Conservation (phyloP, 495 filamentous ascomycete species). For the Trichoderma virens region DNA sequence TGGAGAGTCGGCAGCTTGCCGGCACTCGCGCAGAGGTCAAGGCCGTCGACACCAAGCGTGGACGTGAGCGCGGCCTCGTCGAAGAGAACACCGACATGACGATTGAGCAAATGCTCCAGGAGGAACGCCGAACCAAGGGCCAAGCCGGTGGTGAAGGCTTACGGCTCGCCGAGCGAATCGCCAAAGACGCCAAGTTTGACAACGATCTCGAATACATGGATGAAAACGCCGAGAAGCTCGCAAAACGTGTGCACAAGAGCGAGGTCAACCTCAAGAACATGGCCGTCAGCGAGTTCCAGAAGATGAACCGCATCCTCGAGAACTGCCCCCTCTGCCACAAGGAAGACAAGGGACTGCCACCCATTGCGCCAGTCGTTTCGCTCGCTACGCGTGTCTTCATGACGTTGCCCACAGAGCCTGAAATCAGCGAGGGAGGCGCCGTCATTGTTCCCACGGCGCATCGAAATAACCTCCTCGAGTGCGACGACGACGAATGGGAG, state of each 20-base stretch:
- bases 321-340: slow-evolving; percentile 88
- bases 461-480: slow-evolving; percentile 83
- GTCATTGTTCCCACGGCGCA: slow-evolving; percentile 88
- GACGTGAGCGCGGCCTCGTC: slow-evolving; percentile 69
- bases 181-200: slow-evolving; percentile 86
- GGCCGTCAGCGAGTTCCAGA: slow-evolving; percentile 82
- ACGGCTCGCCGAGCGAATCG: slow-evolving; percentile 81
- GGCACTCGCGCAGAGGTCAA: slow-evolving; percentile 71
- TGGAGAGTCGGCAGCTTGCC: slow-evolving; percentile 83
- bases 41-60: slow-evolving; percentile 64
- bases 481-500: slow-evolving; percentile 99
- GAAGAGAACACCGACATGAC: slow-evolving; percentile 93
- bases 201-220: slow-evolving; percentile 96
- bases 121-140: slow-evolving; percentile 76
- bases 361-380: slow-evolving; percentile 83
- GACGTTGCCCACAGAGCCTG: slow-evolving; percentile 83
- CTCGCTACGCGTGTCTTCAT: slow-evolving; percentile 82
- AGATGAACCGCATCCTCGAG: slow-evolving; percentile 81
- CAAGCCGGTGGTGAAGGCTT: slow-evolving; percentile 74
- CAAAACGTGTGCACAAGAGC: slow-evolving; percentile 80
- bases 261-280: slow-evolving; percentile 83
- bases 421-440: slow-evolving; percentile 74
- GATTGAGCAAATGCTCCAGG: slow-evolving; percentile 90
- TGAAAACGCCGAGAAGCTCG: slow-evolving; percentile 86
- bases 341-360: slow-evolving; percentile 75